These are phyloP conservation scores for Neospermospora avenae DNA, from an alignment of 2,329 filamentous ascomycete genomes.

Conservation along the genomic window DNA sequence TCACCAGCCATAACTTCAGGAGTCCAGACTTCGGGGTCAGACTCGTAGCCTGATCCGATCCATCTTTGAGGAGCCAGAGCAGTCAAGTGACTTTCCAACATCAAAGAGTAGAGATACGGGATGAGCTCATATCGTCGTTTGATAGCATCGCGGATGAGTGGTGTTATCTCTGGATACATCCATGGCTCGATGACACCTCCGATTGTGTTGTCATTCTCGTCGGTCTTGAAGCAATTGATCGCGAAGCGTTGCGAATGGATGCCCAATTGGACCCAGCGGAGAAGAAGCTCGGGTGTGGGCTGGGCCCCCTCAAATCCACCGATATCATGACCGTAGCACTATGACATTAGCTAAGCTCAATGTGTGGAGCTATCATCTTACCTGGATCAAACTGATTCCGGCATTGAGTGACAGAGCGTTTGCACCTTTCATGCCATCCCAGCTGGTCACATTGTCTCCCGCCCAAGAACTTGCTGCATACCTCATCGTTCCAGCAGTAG, in stretches of 20 bases:
- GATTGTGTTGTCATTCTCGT: slow-evolving; percentile 58
- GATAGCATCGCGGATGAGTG: slow-evolving; percentile 61
- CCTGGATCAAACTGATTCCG: slow-evolving; percentile 63
- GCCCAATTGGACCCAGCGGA: slow-evolving; percentile 71
- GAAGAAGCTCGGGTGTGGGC: slow-evolving; percentile 65
- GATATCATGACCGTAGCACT: slow-evolving; percentile 69
- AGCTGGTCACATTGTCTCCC: slow-evolving; percentile 71
- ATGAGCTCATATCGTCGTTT: slow-evolving; percentile 69
- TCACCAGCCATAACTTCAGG: slow-evolving; percentile 58
- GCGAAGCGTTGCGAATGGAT: slow-evolving; percentile 68
- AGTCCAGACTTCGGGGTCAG: slow-evolving; percentile 64
- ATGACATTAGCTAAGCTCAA: slow-evolving; percentile 5
- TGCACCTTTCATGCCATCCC: slow-evolving; percentile 69
- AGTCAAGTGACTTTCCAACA: slow-evolving; percentile 56
- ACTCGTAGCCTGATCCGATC: slow-evolving; percentile 71
- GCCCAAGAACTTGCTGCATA: slow-evolving; percentile 73
- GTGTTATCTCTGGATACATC: slow-evolving; percentile 69
- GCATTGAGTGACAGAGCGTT: slow-evolving; percentile 68
- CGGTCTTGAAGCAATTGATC: slow-evolving; percentile 78
- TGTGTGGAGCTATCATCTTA: slow-evolving; percentile 26
- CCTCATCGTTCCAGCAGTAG: slow-evolving; percentile 65
- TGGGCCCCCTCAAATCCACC: slow-evolving; percentile 74
- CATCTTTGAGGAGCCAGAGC: slow-evolving; percentile 66
- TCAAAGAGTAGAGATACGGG: slow-evolving; percentile 67
- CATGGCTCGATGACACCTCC: slow-evolving; percentile 75